Base-by-base conservation (phyloP, 73 alveolate genomes). In the Tetrahymena borealis region DNA sequence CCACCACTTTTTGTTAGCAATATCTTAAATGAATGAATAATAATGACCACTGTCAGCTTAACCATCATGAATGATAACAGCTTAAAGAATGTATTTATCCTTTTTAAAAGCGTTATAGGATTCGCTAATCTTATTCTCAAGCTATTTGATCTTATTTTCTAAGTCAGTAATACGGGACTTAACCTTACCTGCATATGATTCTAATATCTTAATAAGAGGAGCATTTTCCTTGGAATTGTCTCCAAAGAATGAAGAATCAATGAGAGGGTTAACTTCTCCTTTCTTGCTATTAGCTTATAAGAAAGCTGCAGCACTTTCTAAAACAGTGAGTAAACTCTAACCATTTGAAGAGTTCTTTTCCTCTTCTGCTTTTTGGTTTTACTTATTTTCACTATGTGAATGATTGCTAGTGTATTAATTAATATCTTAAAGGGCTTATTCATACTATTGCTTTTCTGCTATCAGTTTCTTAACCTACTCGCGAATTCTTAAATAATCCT, bases 31-130 rank as follows among this genome's bases (percentile, higher is more conserved):
- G 92, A 85, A 98, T 24, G 99, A 94, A 91, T 97, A 98, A 94
- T 98, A 98, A 96, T 98, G 99, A 1, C 99, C 99, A 31, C 96
- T 40, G 39, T 97, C 99, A 39, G 99, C 99, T 91, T 78, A 94
- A 33, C 99, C 99, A 40, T 96, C 97, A 92, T 98, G 99, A 38
- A 98, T 94, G 13, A 98, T 93, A 39, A 98, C 97, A 18, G 98
- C 94, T 92, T 97, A 97, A 39, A 97, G 94, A 38, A 38, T 40
- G 91, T 93, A 97, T 35, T 96, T 93, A 18, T 91, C 78, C 36
- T 93, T 93, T 91, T 96, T 94, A 13, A 95, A 93, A 18, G 40
- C 91, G 12, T 94, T 94, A 33, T 90, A 94, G 10, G 97, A 94
- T 8, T 91, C 78, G 24, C 78, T 78, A 31, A 96, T 78, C 39